Percentiles rank a stretch among this genome's conserved stretches.
phyloP scores from a whole-genome alignment of 2,329 filamentous ascomycete species.

The Seiridium unicorne region DNA sequence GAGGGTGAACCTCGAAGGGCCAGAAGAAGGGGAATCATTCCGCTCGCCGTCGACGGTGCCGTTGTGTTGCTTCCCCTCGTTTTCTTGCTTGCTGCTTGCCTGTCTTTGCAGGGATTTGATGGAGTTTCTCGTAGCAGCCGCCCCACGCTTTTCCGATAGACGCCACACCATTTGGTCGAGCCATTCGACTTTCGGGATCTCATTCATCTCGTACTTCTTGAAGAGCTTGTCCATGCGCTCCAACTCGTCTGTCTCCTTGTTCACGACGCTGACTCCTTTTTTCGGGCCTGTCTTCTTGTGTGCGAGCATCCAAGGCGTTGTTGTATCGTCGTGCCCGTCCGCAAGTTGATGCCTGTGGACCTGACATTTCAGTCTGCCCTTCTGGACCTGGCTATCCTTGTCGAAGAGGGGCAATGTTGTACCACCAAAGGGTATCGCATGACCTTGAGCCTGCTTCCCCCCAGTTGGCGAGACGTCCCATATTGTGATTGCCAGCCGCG shows the following conservation, averaged over 20 bases:
- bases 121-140: slow-evolving; percentile 62
- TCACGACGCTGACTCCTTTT: slow-evolving; percentile 51
- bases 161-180: slow-evolving; percentile 93
- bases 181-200: slow-evolving; percentile 92
- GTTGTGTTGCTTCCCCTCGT: slow-evolving; percentile 26
- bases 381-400: slow-evolving; percentile 84
- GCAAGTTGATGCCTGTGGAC: slow-evolving; percentile 80
- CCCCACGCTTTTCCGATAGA: slow-evolving; percentile 75
- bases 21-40: slow-evolving; percentile 45
- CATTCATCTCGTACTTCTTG: slow-evolving; percentile 98
- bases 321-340: slow-evolving; percentile 78
- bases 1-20: slow-evolving; percentile 68
- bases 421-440: slow-evolving; percentile 88
- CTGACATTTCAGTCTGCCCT: slow-evolving; percentile 87
- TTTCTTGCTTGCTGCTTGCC: slow-evolving; percentile 29
- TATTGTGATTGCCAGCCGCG: slow-evolving; percentile 85
- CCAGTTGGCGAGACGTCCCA: slow-evolving; percentile 91
- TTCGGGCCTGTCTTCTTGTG: slow-evolving; percentile 52
- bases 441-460: slow-evolving; percentile 65
- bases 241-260: slow-evolving; percentile 77
- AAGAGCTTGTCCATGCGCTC: slow-evolving; percentile 86
- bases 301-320: slow-evolving; percentile 69
- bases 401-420: slow-evolving; percentile 94
- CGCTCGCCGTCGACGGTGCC: slow-evolving; percentile 26
- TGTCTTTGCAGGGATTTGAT: slow-evolving; percentile 56